Conservation (phyloP, 768 basidiomycete species). For the Boletus speciosus region DNA sequence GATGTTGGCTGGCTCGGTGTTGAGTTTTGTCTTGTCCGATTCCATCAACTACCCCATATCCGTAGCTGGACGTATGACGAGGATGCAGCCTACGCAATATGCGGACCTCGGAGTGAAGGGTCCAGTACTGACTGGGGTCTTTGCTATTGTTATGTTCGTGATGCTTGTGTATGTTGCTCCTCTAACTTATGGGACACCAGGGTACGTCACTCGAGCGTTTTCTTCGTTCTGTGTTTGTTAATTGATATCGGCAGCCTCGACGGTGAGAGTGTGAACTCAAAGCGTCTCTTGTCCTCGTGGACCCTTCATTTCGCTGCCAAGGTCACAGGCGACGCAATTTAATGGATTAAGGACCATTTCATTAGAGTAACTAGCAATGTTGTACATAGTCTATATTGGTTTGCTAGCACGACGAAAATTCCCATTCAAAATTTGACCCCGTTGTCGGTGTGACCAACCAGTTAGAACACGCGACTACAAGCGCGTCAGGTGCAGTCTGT, state of each 20-base stretch:
- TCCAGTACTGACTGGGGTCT: conserved; percentile 56
- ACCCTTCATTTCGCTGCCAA: conserved; percentile 90
- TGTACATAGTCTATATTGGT: conserved; percentile 23
- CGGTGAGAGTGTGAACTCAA: conserved; percentile 79
- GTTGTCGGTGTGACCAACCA: too few relatives aligned
- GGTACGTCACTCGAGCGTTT: conserved; percentile 50
- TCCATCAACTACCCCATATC: conserved; percentile 91
- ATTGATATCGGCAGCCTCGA: conserved; percentile 55
- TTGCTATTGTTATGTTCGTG: conserved; percentile 56
- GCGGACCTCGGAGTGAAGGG: conserved; percentile 80
- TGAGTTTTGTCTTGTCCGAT: conserved; percentile 88
- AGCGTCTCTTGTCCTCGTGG: conserved; percentile 85
- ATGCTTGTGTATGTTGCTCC: conserved; percentile 79
- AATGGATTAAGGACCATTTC: conserved; percentile 14
- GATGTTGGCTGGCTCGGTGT: conserved; percentile 85
- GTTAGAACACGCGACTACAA: conserved; percentile 6
- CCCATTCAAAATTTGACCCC: not conserved
- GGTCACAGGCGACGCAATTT: conserved; percentile 40
- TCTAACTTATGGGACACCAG: conserved; percentile 94
- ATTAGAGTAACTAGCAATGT: conserved; percentile 7
- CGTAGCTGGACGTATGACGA: conserved; percentile 62
- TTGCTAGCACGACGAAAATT: conserved; percentile 9
- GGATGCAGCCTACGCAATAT: conserved; percentile 48
- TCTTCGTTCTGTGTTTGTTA: conserved; percentile 5
- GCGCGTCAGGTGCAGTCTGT: conserved; percentile 1